A percentile compares a stretch with the other conserved stretches of the same genome.
phyloP scores from a whole-genome alignment of 306 rosid genomes.

The Abrus precatorius region DNA sequence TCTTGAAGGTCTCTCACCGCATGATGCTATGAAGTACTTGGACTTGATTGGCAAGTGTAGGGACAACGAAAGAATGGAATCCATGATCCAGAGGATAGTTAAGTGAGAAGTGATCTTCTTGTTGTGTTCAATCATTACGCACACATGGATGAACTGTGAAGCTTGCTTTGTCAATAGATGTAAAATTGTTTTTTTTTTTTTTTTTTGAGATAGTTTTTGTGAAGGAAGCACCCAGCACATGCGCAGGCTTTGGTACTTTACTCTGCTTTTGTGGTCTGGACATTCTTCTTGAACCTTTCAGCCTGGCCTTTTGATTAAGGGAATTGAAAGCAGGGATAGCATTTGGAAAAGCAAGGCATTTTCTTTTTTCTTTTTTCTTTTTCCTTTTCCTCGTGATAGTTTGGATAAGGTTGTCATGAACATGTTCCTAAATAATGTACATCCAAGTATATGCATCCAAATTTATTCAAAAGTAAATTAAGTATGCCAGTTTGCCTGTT shows the following conservation, averaged over 20 bases:
- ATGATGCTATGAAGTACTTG: constrained; percentile 84
- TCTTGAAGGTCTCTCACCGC: constrained; percentile 78
- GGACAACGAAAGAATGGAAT: constrained; percentile 55
- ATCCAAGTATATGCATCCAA: constrained; percentile 31
- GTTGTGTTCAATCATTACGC: constrained; percentile 35
- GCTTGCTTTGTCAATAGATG: constrained; percentile 49
- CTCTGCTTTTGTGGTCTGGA: constrained; percentile 42
- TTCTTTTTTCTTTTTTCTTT: constrained; percentile 35
- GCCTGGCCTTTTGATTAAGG: constrained; percentile 45
- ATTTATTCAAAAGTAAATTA: constrained; percentile 21
- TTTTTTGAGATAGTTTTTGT: constrained; percentile 7
- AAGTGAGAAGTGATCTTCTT: constrained; percentile 35
- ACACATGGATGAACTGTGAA: constrained; percentile 45
- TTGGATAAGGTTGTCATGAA: constrained; percentile 57
- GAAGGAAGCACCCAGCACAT: constrained; percentile 41
- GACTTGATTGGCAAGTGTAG: constrained; percentile 69
- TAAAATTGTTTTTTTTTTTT: background rate
- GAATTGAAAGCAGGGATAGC: constrained; percentile 40
- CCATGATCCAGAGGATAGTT: constrained; percentile 54
- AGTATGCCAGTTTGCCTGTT: constrained; percentile 5
- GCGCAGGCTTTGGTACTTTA: constrained; percentile 30
- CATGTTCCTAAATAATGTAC: constrained; percentile 41
- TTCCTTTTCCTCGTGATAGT: constrained; percentile 31
- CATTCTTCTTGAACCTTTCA: constrained; percentile 41
- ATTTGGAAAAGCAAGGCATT: constrained; percentile 48